Percentiles rank a stretch among this genome's conserved stretches.
Conservation (phyloP, 345 rosid species). For the Reutealis trisperma region DNA sequence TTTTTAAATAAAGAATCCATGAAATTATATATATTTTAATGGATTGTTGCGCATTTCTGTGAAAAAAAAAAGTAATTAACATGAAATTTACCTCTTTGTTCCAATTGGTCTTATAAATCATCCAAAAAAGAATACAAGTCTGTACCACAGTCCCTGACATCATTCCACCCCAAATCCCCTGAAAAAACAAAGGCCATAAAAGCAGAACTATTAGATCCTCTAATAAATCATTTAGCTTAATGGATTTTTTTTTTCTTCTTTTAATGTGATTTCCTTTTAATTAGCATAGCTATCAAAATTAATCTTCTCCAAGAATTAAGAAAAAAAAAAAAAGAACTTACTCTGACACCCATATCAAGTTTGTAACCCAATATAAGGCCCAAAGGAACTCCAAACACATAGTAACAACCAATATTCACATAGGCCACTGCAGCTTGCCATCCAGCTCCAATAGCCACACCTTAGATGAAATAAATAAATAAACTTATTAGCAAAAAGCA, state of each 20-base stretch:
- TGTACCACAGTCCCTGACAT: conserved; percentile 26
- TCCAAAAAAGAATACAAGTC: conserved; percentile 19
- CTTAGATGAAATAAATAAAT: conserved; percentile 20
- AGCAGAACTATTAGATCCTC: not conserved
- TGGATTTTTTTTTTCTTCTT: no score
- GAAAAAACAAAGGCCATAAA: not conserved
- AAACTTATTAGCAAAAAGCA: not conserved
- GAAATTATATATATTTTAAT: no score
- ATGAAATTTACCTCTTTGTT: conserved; percentile 25
- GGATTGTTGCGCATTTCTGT: no score
- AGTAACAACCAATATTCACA: conserved; percentile 67
- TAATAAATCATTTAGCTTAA: no score
- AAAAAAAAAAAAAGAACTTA: conserved; percentile 3
- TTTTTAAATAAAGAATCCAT: no score
- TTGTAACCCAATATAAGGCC: conserved; percentile 63
- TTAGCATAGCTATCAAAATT: no score
- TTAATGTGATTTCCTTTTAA: no score
- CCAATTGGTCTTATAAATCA: conserved; percentile 32
- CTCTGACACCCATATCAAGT: conserved; percentile 49
- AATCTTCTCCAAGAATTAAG: not conserved
- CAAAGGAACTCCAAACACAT: conserved; percentile 55
- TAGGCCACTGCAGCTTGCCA: conserved; percentile 71
- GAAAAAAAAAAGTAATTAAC: no score
- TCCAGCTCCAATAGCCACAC: conserved; percentile 70
- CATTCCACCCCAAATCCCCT: conserved; percentile 36